Base-by-base conservation (phyloP, 2,329 filamentous ascomycete species). In the Coccinonectria pachysandricola region DNA sequence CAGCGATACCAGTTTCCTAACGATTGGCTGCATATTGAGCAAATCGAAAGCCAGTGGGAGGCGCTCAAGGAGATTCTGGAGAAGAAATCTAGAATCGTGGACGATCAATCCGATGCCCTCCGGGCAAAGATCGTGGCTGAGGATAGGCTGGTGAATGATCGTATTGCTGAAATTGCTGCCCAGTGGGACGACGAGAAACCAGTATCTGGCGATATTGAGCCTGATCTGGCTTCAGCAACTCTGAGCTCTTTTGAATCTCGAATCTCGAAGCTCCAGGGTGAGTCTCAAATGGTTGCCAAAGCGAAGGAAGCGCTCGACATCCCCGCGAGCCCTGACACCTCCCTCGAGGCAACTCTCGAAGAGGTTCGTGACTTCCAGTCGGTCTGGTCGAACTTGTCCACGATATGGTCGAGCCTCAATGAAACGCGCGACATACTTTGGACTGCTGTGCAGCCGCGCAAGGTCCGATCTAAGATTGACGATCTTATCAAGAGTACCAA, bases 331-430 rank as follows among this genome's bases (percentile, higher is more conserved):
- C 65, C 79, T 1, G 84, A 94, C 42, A 82, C 80, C 26, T 76
- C 79, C n/a, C 72, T 99, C 12, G 68, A 73, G n/a, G 72, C 79
- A 14, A 81, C 95, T 7, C 66, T 96, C 10, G 88, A 96, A 52
- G 91, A 99, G 58, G 86, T 99, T 3, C 85, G 93, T 36, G 91
- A 99, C 55, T 98, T 98, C 62, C 93, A 94, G 59, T 95, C 88
- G 12, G 91, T 99, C 7, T 99, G 91, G 91, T 83, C 88, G 16
- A 88, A 83, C 24, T 64, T 99, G 25, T 88, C 85, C 13, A 93
- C 87, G 5, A 94, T 98, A 36, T 99, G 91, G 91, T 82, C 84
- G 52, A 94, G 83, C 49, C 64, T 99, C 33, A 91, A 95, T 46
- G 88, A 96, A 46, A 79, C 95, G 10, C 76, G 85, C 15, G 92